These are phyloP conservation scores for Aspergillus niger DNA, from an alignment of 2,329 filamentous ascomycete species.

Conservation along the genomic window DNA sequence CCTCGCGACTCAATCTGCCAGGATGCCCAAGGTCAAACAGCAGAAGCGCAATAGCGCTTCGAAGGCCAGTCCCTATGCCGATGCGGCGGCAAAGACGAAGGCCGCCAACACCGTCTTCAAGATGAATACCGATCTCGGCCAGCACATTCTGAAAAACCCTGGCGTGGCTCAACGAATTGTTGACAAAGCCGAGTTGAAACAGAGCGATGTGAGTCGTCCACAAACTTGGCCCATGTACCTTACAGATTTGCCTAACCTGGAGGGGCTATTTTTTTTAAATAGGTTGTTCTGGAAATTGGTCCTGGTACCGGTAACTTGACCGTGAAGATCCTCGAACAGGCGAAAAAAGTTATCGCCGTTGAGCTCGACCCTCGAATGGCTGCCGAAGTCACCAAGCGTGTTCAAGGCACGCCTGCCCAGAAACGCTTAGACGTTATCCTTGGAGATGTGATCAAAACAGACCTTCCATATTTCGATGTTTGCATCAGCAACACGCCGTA, in stretches of 20 bases:
- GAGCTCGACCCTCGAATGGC: conserved; percentile 97
- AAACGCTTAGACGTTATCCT: conserved; percentile 84
- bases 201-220: conserved; percentile 62
- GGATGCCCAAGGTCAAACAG: conserved; percentile 58
- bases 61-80: conserved; percentile 41
- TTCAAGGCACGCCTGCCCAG: conserved; percentile 83
- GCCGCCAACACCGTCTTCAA: conserved; percentile 86
- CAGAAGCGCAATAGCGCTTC: conserved; percentile 56
- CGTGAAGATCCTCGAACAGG: conserved; percentile 82
- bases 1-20: conserved; percentile 9
- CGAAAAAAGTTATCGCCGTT: conserved; percentile 79
- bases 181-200: conserved; percentile 84
- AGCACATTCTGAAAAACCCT: conserved; percentile 91
- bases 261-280: conserved; percentile 6
- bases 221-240: background rate
- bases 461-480: conserved; percentile 76
- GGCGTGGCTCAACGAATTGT: conserved; percentile 79
- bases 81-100: conserved; percentile 50
- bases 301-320: conserved; percentile 89
- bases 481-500: conserved; percentile 79
- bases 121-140: conserved; percentile 89
- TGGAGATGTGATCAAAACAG: conserved; percentile 90
- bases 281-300: conserved; percentile 87
- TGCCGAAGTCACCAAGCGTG: conserved; percentile 88
- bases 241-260: background rate